These are phyloP conservation scores for Schizophyllum amplum DNA, from an alignment of 1,284 basidiomycete species.

Conservation along the genomic window DNA sequence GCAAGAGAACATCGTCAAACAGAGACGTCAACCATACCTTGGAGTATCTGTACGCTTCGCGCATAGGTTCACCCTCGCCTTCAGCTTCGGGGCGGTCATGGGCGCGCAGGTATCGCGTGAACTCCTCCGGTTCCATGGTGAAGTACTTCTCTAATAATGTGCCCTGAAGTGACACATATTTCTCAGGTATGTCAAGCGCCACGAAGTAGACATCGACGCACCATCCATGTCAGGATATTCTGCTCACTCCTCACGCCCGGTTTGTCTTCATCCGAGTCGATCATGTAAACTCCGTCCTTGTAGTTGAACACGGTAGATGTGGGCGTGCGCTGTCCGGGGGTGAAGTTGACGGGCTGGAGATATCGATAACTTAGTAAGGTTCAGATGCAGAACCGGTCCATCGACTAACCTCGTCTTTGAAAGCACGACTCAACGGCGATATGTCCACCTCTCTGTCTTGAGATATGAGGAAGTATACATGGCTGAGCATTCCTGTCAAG, in stretches of 20 bases:
- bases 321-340: constrained; percentile 77
- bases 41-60: constrained; percentile 79
- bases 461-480: constrained; percentile 83
- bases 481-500: constrained; percentile 74
- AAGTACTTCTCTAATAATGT: constrained; percentile 87
- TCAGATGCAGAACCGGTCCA: background rate
- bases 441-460: constrained; percentile 57
- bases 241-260: constrained; percentile 27
- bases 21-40: constrained; percentile 41
- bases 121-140: constrained; percentile 61
- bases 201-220: constrained; percentile 25
- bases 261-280: constrained; percentile 61
- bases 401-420: constrained; percentile 48
- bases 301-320: constrained; percentile 63
- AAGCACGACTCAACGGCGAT: constrained; percentile 47
- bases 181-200: constrained; percentile 1
- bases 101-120: constrained; percentile 53
- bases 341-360: constrained; percentile 60
- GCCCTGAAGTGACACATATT: constrained; percentile 43
- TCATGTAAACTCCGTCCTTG: constrained; percentile 64
- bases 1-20: background rate
- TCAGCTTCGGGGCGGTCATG: constrained; percentile 20
- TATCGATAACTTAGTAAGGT: background rate
- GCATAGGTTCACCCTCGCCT: constrained; percentile 29
- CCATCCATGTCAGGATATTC: constrained; percentile 79